These are phyloP conservation scores for Fusarium concolor DNA, from an alignment of 2,329 filamentous ascomycete species.

Conservation along the genomic window DNA sequence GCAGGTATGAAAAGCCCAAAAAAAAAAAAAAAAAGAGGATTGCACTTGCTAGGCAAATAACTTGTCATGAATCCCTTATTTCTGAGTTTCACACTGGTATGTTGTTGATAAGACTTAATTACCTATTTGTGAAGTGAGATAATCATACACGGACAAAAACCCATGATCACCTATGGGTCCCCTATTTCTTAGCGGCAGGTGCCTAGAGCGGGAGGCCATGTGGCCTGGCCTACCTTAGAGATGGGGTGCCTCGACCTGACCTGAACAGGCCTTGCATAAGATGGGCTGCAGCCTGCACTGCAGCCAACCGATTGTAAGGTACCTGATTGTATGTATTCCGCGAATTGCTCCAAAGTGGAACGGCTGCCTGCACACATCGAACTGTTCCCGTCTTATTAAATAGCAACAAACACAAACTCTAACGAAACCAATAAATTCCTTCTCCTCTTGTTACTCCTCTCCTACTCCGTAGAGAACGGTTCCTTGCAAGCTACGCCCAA, in stretches of 20 bases:
- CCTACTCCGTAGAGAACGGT: not conserved
- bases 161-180: too few relatives aligned
- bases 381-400: slow-evolving; percentile 23
- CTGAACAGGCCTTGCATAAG: slow-evolving; percentile 14
- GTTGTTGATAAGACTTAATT: not conserved
- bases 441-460: not conserved
- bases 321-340: slow-evolving; percentile 1
- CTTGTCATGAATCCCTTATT: not conserved
- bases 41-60: not conserved
- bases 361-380: slow-evolving; percentile 29
- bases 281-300: slow-evolving; percentile 40
- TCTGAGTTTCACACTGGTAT: slow-evolving; percentile 11
- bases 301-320: slow-evolving; percentile 16
- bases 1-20: not conserved
- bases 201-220: slow-evolving; percentile 33
- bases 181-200: slow-evolving; percentile 23
- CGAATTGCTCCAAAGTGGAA: not conserved
- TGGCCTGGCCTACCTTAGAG: slow-evolving; percentile 8
- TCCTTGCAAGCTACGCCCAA: slow-evolving; percentile 1
- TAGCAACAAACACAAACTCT: slow-evolving; percentile 16
- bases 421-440: slow-evolving; percentile 10
- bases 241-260: not conserved
- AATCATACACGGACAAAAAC: too few relatives aligned
- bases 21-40: not conserved
- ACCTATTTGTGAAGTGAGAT: too few relatives aligned